These are phyloP conservation scores for Trichophyton benhamiae DNA, from an alignment of 2,329 filamentous ascomycete genomes.

Conservation along the genomic window DNA sequence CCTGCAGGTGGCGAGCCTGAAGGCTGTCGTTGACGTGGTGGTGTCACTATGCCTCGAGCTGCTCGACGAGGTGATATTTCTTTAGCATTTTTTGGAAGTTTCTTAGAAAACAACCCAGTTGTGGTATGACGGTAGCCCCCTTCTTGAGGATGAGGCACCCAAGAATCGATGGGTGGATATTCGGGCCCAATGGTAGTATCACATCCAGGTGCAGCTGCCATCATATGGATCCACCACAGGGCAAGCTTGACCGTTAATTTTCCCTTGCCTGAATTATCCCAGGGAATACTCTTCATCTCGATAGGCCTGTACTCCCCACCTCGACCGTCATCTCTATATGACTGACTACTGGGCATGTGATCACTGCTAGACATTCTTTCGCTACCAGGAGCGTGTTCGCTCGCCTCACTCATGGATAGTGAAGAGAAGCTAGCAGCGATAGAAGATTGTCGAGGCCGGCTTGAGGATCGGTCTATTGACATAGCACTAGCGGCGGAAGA, in stretches of 20 bases:
- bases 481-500: background rate
- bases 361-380: background rate
- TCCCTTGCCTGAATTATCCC: constrained; percentile 3
- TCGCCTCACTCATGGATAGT: background rate
- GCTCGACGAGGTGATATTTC: background rate
- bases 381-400: background rate
- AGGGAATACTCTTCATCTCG: constrained; percentile 11
- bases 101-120: background rate
- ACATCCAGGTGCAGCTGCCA: constrained; percentile 8
- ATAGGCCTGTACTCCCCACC: constrained; percentile 6
- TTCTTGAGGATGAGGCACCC: background rate
- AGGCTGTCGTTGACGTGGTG: background rate
- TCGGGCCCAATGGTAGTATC: background rate
- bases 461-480: background rate
- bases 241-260: constrained; percentile 11
- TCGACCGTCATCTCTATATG: background rate
- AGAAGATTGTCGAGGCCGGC: background rate
- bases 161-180: constrained; percentile 6
- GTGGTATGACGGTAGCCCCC: background rate
- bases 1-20: background rate
- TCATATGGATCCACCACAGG: constrained; percentile 12
- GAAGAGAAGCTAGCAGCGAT: background rate
- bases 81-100: background rate
- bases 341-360: background rate
- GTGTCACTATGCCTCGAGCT: background rate